Evolutionary conservation across 805 yeast genomes (phyloP), one percentile per base, ranked within the genome.

Genomic region (Jamesozyma rosinii): DNA sequence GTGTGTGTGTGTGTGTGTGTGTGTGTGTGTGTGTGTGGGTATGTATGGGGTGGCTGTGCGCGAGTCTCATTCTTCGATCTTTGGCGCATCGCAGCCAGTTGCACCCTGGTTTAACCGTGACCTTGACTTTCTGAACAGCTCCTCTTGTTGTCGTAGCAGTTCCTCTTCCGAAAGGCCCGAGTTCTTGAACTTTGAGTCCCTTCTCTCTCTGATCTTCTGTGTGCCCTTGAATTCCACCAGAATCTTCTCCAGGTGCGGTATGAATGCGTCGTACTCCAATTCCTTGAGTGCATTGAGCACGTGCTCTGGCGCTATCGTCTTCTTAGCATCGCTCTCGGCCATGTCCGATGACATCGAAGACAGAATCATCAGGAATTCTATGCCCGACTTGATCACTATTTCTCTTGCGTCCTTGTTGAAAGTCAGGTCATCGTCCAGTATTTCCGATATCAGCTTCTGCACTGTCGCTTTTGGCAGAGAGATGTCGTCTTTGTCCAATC

Each of bases 221-320:
- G 81, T 74, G 55, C 88, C 95, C 64, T 87, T 89, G 65, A 89
- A 95, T 52, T 89, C 95, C 36, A 71, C 76, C 49, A 90, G 70
- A 19, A 85, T 85, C 49, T 81, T 80, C 55, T 84, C 81, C 37
- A 92, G 76, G 22, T 86, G 81, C 30, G 83, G 89, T 41, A 92
- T 71, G 61, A 90, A 92, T 46, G 85, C 88, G 24, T 73, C 74
- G 63, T 87, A 92, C 22, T 95, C 98, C 43, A 92, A 70, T 55
- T 84, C 95, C 48, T 77, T 80, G 37, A 92, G 67, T 0, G 97
- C 97, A 56, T 81, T 83, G 49, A 90, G 74, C 32, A 92, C 97
- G 60, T 92, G 98, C 61, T 92, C 98, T 1, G 95, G 83, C 0
- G 96, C 95, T 36, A 92, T 92, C 2, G 98, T 92, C 65, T 92